phyloP scores from a whole-genome alignment of 78 protist species.

The Dictyostelium brefeldianum region DNA sequence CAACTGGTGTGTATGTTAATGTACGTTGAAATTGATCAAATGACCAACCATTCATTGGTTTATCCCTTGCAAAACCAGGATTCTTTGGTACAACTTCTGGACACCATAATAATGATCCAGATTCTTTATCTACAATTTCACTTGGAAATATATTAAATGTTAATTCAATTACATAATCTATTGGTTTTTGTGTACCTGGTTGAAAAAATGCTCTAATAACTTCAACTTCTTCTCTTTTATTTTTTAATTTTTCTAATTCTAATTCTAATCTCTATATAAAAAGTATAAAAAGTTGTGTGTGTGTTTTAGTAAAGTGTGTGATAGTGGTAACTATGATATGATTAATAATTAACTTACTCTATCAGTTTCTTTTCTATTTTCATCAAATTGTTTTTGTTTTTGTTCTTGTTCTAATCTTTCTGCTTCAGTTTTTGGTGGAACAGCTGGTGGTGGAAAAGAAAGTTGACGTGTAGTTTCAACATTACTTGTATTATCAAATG shows the following conservation, averaged over 20 bases:
- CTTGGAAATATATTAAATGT: conserved; percentile 30
- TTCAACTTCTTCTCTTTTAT: conserved; percentile 56
- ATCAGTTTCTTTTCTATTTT: conserved; percentile 14
- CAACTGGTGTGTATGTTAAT: conserved; percentile 37
- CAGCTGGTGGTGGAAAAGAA: conserved; percentile 54
- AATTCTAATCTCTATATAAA: neutral
- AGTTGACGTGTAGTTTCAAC: conserved; percentile 2
- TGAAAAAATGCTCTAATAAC: neutral
- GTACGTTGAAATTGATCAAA: neutral
- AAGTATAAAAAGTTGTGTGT: too few species aligned
- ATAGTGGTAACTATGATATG: too few species aligned
- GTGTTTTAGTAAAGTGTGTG: too few species aligned
- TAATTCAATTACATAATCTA: conserved; percentile 22
- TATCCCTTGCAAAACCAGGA: conserved; percentile 50
- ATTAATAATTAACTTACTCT: neutral
- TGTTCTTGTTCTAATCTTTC: conserved; percentile 57
- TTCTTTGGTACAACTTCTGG: conserved; percentile 62
- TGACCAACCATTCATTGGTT: conserved; percentile 56
- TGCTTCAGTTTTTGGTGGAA: conserved; percentile 62
- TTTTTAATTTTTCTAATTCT: conserved; percentile 48
- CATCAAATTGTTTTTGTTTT: conserved; percentile 25
- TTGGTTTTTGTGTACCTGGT: conserved; percentile 31
- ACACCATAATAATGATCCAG: conserved; percentile 19
- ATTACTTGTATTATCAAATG: conserved; percentile 22
- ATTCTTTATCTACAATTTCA: conserved; percentile 47